Evolutionary conservation across 768 basidiomycete genomes (phyloP), one percentile per base, ranked within the genome.

Genomic region (Kwoniella sp.): DNA sequence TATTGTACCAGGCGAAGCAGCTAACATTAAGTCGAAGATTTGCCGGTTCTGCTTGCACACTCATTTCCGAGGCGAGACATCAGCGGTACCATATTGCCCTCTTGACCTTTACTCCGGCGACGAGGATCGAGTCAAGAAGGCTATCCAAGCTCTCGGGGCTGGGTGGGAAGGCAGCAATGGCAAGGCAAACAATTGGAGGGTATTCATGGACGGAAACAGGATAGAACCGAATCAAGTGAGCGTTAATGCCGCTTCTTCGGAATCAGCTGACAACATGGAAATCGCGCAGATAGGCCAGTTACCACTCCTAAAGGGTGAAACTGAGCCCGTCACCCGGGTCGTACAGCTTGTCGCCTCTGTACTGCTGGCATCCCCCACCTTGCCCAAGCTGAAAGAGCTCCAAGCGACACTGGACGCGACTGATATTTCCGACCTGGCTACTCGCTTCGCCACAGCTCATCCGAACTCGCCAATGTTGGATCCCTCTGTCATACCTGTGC

Each of bases 31-130:
- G 78, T 78, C 78, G 6, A 75, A 73, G 32, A 84, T 86, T 14
- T 93, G 91, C 76, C 81, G 93, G 58, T 92, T 89, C 73, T 91
- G 89, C 71, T 87, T 96, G 85, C 89, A 96, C 71, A 78, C 82
- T 1, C 78, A 81, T 53, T 47, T 57, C 19, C 44, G 80, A 77
- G 15, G 75, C 69, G 23, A 76, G 76, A 5, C 51, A 15, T 34
- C 36, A 20, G 44, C 19, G n/a, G 17, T 3, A 3, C 22, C 39
- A 7, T 99, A 89, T 73, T 92, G 90, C 70, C 92, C 93, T 3
- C 76, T 99, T 50, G 93, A 99, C 74, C 77, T 99, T 19, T 96
- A 83, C 73, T 92, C 91, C 14, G 77, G 78, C 2, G 80, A 88
- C 20, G 73, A 79, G 42, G 46, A 29, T n/a, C 82, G 91, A 8